Percentiles rank a stretch among this genome's conserved stretches.
phyloP scores from a whole-genome alignment of 441 rosid species.

The Brassica balearica region DNA sequence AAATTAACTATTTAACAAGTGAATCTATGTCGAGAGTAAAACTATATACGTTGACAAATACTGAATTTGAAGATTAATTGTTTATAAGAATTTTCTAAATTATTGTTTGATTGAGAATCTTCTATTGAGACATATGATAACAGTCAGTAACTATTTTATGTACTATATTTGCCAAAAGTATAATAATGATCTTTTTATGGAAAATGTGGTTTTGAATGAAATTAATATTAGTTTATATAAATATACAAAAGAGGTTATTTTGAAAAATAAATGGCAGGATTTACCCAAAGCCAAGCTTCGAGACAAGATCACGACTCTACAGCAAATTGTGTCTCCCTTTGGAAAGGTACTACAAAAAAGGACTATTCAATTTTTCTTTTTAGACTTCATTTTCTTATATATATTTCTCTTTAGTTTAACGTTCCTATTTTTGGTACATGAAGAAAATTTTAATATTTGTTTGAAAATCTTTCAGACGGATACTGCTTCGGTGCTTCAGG shows the following conservation, averaged over 20 bases:
- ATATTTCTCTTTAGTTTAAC: not conserved
- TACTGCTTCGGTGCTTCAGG: slow-evolving; percentile 85
- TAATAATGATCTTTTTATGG: not conserved
- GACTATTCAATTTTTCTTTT: slow-evolving; percentile 11
- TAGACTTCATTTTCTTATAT: not conserved
- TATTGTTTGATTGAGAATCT: no score
- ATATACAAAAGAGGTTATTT: not conserved
- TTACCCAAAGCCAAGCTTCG: slow-evolving; percentile 84
- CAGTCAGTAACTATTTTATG: no score
- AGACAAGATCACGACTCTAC: slow-evolving; percentile 83
- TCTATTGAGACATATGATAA: no score
- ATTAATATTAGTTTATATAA: not conserved
- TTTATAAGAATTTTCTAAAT: no score
- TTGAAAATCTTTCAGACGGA: slow-evolving; percentile 65
- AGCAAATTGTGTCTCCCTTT: slow-evolving; percentile 92
- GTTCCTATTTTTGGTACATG: slow-evolving; percentile 2
- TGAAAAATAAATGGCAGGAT: slow-evolving; percentile 50
- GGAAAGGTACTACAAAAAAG: slow-evolving; percentile 69
- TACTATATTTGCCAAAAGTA: no score
- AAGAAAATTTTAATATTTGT: not conserved
- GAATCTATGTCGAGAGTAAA: not conserved
- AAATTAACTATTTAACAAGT: not conserved
- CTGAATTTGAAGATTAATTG: no score
- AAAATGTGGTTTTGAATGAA: not conserved
- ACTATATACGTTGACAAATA: not conserved